Evolutionary conservation across 208 protist species (phyloP), one percentile per base, ranked within the genome.

Genomic region (Acanthamoeba culbertsoni): DNA sequence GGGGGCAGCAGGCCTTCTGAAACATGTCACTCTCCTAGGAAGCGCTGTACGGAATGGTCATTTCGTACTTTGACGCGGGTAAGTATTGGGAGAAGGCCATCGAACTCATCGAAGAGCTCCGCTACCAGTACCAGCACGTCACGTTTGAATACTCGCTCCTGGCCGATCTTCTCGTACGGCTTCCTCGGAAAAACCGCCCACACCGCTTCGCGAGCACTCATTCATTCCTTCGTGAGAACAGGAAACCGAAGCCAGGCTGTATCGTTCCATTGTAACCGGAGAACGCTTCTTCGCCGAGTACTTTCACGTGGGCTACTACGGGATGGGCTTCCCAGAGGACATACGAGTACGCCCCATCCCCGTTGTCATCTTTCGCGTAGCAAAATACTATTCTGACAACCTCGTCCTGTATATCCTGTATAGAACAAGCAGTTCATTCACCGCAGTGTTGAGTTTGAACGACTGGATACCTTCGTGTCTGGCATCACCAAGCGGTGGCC

Each of bases 251-350:
- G 94, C 95, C 5, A 57, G 84, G 2, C 84, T 96, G 23, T 95
- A 95, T 82, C 18, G 75, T 14, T 92, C 90, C 45, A 93, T 96
- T 14, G 95, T 94, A 7, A 77, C 55, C 51, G 89, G 88, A 0
- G 86, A 94, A 40, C 53, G 95, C 33, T 96, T 96, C 93, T 95
- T 91, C 37, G 82, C 92, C 5, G 95, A 96, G 37, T 96, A 96
- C 51, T 96, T 96, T 55, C 63, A 55, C 28, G 95, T 96, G 23
- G 95, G 93, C 28, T 96, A 95, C n/a, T 96, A 92, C 62, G 95
- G 95, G 6, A 48, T 68, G 63, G 95, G 93, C 28, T 96, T 96
- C n/a, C 93, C 94, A 12, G 35, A 6, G 16, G 73, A 84, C 28
- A 10, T 68, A 6, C 59, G 59, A 26, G 59, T 68, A 68, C 73